Base-by-base conservation (phyloP, 2,329 filamentous ascomycete species). In the Nannizziopsis arthrosporioides region DNA sequence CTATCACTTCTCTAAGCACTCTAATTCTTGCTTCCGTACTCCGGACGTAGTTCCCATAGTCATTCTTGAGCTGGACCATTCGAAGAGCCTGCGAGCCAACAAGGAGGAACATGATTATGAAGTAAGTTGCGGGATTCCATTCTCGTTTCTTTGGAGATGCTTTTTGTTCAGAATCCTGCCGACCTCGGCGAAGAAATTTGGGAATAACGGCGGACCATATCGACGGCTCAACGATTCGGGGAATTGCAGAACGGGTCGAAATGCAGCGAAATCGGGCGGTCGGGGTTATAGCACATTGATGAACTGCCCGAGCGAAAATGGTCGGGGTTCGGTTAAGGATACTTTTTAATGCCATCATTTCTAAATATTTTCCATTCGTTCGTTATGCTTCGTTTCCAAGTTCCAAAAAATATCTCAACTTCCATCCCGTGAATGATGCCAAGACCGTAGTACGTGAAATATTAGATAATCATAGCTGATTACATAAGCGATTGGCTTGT, bases 61-160 rank as follows among this genome's bases (percentile, higher is more conserved):
- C 82, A 57, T 84, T 85, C 58, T 82, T 83, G 58, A 96, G 64
- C 32, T 81, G 75, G 60, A 98, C 82, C 74, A 92, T 85, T 59
- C 95, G 85, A 57, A 98, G 95, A 11, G 90, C 85, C 74, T 95
- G 94, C 53, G 87, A 94, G 3, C 93, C 93, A 54, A 96, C 90
- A 54, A 96, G 75, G 36, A 88, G 72, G 59, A 88, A 88, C 54
- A 90, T 85, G 57, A 81, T 72, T 56, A 90, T 85, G 64, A 82
- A 92, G 60, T 87, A 90, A 0, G 82, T 88, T 15, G 84, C 84
- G 2, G 85, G 84, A 57, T 90, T 90, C 81, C 82, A 85, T 56
- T 80, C 77, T 60, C 77, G 82, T 12, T 74, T 68, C 54, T 73
- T 76, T 27, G 3, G 22, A 18, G 63, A 58, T 31, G 54, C 43